Percentiles rank a stretch among this genome's conserved stretches.
Conservation (phyloP, 768 basidiomycete species). For the Tubosaeta sp. region DNA sequence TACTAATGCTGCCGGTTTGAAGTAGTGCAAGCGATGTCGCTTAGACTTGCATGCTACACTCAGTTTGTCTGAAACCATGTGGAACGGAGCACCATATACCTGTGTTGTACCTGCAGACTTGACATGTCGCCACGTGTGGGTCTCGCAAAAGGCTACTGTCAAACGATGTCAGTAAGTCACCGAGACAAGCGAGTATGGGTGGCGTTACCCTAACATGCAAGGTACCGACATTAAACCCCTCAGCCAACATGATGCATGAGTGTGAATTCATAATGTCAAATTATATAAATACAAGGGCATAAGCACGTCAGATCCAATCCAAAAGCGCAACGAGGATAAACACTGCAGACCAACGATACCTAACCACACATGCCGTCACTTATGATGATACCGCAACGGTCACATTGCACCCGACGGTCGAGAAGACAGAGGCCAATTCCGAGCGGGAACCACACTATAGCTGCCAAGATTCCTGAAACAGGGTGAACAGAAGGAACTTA, state of each 20-base stretch:
- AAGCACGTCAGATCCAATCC: not conserved
- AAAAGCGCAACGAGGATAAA: not conserved
- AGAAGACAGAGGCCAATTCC: conserved; percentile 76
- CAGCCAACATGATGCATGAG: not conserved
- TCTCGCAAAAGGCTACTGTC: not conserved
- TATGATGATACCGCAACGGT: conserved; percentile 39
- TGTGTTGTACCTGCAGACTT: not conserved
- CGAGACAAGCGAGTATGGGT: not conserved
- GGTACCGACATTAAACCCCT: not conserved
- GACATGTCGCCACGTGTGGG: not conserved
- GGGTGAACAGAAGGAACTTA: not conserved
- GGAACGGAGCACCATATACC: not conserved
- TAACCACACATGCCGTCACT: conserved; percentile 36
- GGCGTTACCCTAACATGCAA: not conserved
- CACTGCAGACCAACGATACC: not conserved
- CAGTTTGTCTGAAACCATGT: not conserved
- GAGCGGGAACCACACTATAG: conserved; percentile 82
- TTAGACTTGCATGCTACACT: not conserved
- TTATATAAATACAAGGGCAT: conserved; percentile 14
- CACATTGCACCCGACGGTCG: conserved; percentile 66
- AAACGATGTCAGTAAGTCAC: not conserved
- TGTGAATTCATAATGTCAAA: conserved; percentile 2
- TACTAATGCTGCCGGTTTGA: not conserved
- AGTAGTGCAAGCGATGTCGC: not conserved
- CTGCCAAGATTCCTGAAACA: conserved; percentile 65